Base-by-base conservation (phyloP, 768 basidiomycete species). In the Glaciozyma martinii region DNA sequence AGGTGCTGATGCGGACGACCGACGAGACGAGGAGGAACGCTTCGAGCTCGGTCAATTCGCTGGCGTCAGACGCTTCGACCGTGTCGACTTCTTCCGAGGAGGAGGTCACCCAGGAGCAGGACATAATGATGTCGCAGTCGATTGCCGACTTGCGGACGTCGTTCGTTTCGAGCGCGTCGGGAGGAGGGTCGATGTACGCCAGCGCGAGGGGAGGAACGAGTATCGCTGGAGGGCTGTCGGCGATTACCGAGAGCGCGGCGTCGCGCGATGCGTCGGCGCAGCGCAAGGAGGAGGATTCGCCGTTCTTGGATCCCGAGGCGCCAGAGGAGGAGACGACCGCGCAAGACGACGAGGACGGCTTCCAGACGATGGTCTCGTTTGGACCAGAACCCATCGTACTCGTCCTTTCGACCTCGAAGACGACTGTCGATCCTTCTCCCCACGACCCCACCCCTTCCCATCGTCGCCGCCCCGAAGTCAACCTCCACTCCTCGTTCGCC, bases 91-190 rank as follows among this genome's bases (percentile, higher is more conserved):
- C 27, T 9, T 64, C 64, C 12, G 63, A 55, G 29, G 65, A 61
- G 10, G 23, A 19, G 19, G 43, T 58, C 29, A 25, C 42, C 6
- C 42, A 42, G 9, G 60, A 57, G 30, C 55, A 64, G 49, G 62
- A 66, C 44, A 44, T 70, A 37, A 54, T 66, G 47, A 66, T 70
- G 58, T 66, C 65, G 9, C 59, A 59, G 19, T 58, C 59, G 5
- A 66, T 70, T 5, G 62, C 62, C 32, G 68, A 70, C 56, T 53
- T 70, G 29, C 68, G 68, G 30, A 56, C 56, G 3, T 61, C 59
- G n/a, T 29, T 29, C 23, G 7, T 32, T 43, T 3, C 25, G 32
- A 18, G 47, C 32, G 32, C 61, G 4, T 21, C 40, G 23, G 25
- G 43, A 10, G 56, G 27, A 10, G 19, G 13, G 3, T 57, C 56